Evolutionary conservation across 1,284 basidiomycete genomes (phyloP), one percentile per base, ranked within the genome.

Genomic region (Rhizoctonia solani): DNA sequence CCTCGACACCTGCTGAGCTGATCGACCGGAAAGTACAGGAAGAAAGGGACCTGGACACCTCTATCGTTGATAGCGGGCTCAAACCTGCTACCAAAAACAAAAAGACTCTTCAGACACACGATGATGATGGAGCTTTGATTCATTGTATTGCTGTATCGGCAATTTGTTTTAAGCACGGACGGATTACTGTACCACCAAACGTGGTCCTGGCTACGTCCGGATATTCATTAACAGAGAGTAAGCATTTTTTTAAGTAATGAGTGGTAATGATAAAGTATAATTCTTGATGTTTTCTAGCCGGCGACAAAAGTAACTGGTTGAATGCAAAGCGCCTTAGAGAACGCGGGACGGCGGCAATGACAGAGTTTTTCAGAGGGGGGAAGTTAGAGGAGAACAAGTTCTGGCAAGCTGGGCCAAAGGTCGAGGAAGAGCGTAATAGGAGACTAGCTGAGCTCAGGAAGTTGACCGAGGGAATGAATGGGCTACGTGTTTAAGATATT

Each of bases 181-280:
- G 90, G 1, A 85, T 92, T 69, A 92, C 89, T 11, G 81, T 92
- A 58, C 91, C 91, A 2, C 91, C 91, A 11, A 47, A 55, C 6
- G 46, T 72, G 6, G 79, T 78, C 1, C 69, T 89, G 66, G 81
- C 83, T 53, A 52, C 54, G 34, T 47, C 42, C 14, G 70, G 70
- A 16, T 68, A 69, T 65, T 53, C 56, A 37, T 27, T 52, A 5
- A 54, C 66, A 19, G 61, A 59, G 23, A 19, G 49, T 54, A 46
- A 41, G 47, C 37, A 11, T 16, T 55, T 54, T 42, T 44, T 42
- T 30, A 52, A 41, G 52, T 41, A 39, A 32, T 13, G n/a, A n/a
- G n/a, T n/a, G n/a, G n/a, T n/a, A n/a, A n/a, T n/a, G n/a, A n/a
- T n/a, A n/a, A n/a, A n/a, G n/a, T n/a, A n/a, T n/a, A n/a, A n/a